phyloP scores from a whole-genome alignment of 805 yeast genomes.

The Wickerhamia fluorescens region DNA sequence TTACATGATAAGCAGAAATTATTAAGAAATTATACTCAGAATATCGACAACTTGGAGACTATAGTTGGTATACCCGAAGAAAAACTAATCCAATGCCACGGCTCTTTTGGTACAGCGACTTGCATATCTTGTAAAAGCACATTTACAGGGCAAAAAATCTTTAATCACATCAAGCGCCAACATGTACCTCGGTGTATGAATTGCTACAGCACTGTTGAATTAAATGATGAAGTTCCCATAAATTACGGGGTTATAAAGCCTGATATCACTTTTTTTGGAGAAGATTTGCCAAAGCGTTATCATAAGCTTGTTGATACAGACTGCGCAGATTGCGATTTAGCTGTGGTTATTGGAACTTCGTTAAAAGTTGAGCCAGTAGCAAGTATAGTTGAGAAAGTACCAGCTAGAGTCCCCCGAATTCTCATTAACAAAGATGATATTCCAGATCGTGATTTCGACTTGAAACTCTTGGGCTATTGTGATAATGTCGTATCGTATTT shows the following conservation, averaged over 20 bases:
- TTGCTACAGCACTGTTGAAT: conserved; percentile 19
- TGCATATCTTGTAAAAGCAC: conserved; percentile 72
- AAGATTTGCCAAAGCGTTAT: conserved; percentile 45
- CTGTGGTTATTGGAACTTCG: conserved; percentile 79
- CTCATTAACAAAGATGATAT: conserved; percentile 34
- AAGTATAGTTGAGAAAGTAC: conserved; percentile 29
- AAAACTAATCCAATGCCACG: conserved; percentile 73
- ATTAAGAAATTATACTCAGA: conserved; percentile 38
- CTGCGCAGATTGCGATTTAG: conserved; percentile 64
- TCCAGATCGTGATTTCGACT: conserved; percentile 30
- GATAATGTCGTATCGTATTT: conserved; percentile 34
- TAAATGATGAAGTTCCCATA: conserved; percentile 18
- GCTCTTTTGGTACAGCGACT: conserved; percentile 63
- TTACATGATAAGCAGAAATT: conserved; percentile 31
- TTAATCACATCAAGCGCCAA: conserved; percentile 41
- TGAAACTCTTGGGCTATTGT: conserved; percentile 32
- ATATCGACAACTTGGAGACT: conserved; percentile 39
- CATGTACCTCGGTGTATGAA: conserved; percentile 49
- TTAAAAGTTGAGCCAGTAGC: conserved; percentile 56
- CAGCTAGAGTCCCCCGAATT: conserved; percentile 29
- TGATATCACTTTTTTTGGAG: conserved; percentile 82
- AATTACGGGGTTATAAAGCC: conserved; percentile 65
- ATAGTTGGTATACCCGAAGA: conserved; percentile 48
- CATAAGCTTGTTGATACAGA: conserved; percentile 40
- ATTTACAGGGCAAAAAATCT: conserved; percentile 39